Evolutionary conservation across 495 filamentous ascomycete genomes (phyloP).

Genomic region (Xylaria venustula): DNA sequence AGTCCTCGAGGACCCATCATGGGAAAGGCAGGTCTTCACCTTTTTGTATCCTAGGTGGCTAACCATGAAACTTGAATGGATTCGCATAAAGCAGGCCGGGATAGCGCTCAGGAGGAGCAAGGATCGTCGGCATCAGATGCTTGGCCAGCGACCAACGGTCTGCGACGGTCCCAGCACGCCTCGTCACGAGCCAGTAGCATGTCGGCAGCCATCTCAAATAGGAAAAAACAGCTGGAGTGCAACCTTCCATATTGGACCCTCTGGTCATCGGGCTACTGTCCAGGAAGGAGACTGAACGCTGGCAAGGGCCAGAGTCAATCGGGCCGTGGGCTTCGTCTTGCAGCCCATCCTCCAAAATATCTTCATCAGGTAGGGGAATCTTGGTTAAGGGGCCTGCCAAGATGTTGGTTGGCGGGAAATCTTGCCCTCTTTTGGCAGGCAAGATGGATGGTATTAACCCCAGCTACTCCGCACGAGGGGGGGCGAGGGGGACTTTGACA

Average conservation of each 20-base stretch:
- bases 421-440: slow-evolving; percentile 6
- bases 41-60: neutral
- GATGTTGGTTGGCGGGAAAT: neutral
- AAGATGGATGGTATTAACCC: neutral
- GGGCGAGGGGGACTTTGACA: neutral
- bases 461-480: neutral
- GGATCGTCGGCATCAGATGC: slow-evolving; percentile 9
- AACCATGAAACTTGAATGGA: neutral
- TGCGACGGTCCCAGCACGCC: neutral
- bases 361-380: neutral
- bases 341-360: no score
- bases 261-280: no score
- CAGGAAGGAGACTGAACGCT: neutral
- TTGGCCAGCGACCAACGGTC: neutral
- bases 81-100: neutral
- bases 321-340: neutral
- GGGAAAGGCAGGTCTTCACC: neutral
- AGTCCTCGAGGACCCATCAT: neutral
- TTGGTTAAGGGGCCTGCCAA: neutral
- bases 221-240: slow-evolving; percentile 7
- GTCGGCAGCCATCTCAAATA: slow-evolving; percentile 17
- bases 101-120: neutral
- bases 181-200: slow-evolving; percentile 22
- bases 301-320: neutral
- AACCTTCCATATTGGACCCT: slow-evolving; percentile 23